Evolutionary conservation across 2,329 filamentous ascomycete genomes (phyloP).

Genomic region (Mycosphaerella arachidis): DNA sequence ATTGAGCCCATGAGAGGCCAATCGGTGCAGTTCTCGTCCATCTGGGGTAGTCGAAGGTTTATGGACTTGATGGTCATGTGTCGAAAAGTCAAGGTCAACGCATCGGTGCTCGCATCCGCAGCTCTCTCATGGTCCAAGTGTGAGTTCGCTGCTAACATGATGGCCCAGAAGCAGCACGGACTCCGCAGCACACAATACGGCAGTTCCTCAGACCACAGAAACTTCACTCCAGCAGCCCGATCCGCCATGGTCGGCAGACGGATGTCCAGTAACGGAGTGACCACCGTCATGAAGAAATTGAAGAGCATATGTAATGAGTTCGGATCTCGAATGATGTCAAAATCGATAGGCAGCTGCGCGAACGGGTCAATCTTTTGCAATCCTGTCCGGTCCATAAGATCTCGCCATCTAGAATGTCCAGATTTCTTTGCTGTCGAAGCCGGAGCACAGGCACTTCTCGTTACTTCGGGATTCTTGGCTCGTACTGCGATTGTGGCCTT

Average conservation of each 20-base stretch:
- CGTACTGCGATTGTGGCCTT: constrained; percentile 15
- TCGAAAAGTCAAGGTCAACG: constrained; percentile 12
- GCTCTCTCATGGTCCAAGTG: not conserved
- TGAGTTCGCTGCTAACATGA: constrained; percentile 13
- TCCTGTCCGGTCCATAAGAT: not conserved
- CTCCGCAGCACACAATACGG: constrained; percentile 12
- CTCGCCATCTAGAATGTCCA: not conserved
- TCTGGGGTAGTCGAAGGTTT: constrained; percentile 5
- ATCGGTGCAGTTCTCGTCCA: constrained; percentile 7
- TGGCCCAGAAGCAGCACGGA: constrained; percentile 15
- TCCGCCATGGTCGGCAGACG: constrained; percentile 13
- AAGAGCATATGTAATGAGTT: constrained; percentile 13
- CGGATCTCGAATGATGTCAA: constrained; percentile 12
- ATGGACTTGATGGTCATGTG: constrained; percentile 16
- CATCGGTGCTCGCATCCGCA: not conserved
- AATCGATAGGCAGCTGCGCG: constrained; percentile 10
- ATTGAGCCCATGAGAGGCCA: constrained; percentile 14
- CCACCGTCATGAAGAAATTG: constrained; percentile 9
- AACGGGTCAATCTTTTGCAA: constrained; percentile 13
- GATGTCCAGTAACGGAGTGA: constrained; percentile 14
- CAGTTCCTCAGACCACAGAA: constrained; percentile 14
- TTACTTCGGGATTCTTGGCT: not conserved
- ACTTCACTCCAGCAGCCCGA: constrained; percentile 5
- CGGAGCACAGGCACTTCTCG: not conserved
- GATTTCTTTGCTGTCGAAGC: not conserved